Conservation (phyloP, 352 stramenopile species). For the Stramenopiles sp. region DNA sequence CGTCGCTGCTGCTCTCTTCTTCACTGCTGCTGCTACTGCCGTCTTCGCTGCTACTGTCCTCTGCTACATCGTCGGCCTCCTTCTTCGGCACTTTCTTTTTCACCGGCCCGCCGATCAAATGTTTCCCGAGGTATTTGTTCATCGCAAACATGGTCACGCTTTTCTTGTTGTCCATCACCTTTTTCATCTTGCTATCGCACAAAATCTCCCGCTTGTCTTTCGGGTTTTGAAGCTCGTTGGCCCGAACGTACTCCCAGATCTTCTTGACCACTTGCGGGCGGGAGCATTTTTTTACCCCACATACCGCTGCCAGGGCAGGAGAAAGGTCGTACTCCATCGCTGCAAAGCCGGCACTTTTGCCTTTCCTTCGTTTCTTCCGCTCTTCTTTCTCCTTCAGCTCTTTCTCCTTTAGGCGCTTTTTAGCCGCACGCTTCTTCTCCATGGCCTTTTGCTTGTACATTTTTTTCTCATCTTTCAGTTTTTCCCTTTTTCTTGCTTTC, state of each 20-base stretch:
- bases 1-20: background rate
- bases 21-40: background rate
- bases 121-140: background rate
- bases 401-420: constrained; percentile 14
- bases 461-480: constrained; percentile 13
- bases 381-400: constrained; percentile 28
- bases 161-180: constrained; percentile 26
- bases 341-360: constrained; percentile 45
- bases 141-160: constrained; percentile 27
- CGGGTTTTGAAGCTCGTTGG: constrained; percentile 80
- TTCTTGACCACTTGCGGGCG: constrained; percentile 74
- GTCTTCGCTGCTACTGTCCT: background rate
- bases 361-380: constrained; percentile 35
- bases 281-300: constrained; percentile 52
- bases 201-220: constrained; percentile 75
- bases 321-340: constrained; percentile 40
- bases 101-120: background rate
- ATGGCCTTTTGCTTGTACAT: constrained; percentile 28
- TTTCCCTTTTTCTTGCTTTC: constrained; percentile 11
- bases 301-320: constrained; percentile 44
- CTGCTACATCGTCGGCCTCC: background rate
- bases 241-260: constrained; percentile 85
- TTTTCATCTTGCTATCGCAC: constrained; percentile 51
- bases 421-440: constrained; percentile 33
- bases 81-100: background rate